Percentiles rank a stretch among this genome's conserved stretches.
These are phyloP conservation scores for Eucalyptus marginata DNA, from an alignment of 345 rosid species.

Conservation along the genomic window DNA sequence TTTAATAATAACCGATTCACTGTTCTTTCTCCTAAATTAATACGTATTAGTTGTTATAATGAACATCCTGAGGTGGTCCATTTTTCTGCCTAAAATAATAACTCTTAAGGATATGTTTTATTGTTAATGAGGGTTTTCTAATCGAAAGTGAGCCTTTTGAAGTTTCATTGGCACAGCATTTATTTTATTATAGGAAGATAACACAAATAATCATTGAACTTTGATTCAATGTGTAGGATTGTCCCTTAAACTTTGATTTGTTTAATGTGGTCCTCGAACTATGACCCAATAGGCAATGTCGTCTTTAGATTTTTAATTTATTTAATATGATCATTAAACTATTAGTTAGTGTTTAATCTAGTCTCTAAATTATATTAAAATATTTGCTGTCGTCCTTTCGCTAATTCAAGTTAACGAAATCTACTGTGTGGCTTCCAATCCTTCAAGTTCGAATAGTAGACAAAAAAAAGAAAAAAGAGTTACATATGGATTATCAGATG, in stretches of 20 bases:
- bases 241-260: accelerated
- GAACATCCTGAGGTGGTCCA: background rate
- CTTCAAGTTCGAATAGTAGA: background rate
- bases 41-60: background rate
- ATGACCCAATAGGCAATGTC: accelerated
- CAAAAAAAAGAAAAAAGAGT: background rate
- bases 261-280: accelerated
- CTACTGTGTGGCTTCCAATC: background rate
- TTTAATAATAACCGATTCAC: background rate
- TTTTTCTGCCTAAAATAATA: background rate
- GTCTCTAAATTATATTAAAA: background rate
- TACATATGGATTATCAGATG: accelerated
- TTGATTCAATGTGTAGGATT: background rate
- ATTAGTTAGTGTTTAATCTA: accelerated
- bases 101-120: background rate
- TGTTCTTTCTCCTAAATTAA: background rate
- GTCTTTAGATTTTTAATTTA: accelerated
- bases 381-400: accelerated
- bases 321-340: accelerated
- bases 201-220: background rate
- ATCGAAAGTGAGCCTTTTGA: background rate
- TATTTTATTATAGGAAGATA: background rate
- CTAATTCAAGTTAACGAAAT: background rate
- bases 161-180: background rate
- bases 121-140: background rate